phyloP scores from a whole-genome alignment of 306 rosid species.

The Pyrus pyrifolia region DNA sequence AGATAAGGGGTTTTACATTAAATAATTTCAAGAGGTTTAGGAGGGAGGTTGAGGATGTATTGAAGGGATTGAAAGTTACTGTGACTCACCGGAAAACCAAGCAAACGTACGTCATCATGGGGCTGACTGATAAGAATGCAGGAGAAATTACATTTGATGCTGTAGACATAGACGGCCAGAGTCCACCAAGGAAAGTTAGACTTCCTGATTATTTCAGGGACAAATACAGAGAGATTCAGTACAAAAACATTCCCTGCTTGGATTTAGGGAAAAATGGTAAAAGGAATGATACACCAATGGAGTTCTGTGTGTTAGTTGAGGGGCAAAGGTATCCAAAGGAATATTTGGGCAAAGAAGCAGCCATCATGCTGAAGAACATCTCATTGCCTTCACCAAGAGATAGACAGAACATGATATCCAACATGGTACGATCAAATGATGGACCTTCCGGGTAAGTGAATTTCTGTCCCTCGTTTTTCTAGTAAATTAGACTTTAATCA shows the following conservation, averaged over 20 bases:
- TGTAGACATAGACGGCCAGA: conserved; percentile 30
- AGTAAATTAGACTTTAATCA: background rate
- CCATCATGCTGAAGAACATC: conserved; percentile 30
- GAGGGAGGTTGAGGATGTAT: conserved; percentile 22
- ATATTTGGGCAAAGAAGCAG: conserved; percentile 29
- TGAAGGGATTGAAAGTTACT: conserved; percentile 48
- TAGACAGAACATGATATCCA: conserved; percentile 35
- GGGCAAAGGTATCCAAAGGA: conserved; percentile 71
- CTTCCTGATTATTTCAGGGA: conserved; percentile 49
- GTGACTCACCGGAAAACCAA: conserved; percentile 61
- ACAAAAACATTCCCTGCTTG: conserved; percentile 61
- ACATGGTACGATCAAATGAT: conserved; percentile 45
- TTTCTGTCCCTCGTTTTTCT: background rate
- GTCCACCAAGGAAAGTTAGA: conserved; percentile 21
- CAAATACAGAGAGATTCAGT: conserved; percentile 40
- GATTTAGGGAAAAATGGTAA: conserved; percentile 53
- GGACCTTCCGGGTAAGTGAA: conserved; percentile 71
- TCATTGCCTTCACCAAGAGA: conserved; percentile 34
- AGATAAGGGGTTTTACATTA: conserved; percentile 27
- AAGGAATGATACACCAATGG: conserved; percentile 60
- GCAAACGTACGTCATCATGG: conserved; percentile 37
- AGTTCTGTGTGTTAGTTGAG: conserved; percentile 60
- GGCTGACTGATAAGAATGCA: conserved; percentile 32
- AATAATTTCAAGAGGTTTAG: conserved; percentile 28
- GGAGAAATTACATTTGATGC: conserved; percentile 36